Evolutionary conservation across 768 basidiomycete species (phyloP), one percentile per base, ranked within the genome.

Genomic region (Leccinum ochraceum): DNA sequence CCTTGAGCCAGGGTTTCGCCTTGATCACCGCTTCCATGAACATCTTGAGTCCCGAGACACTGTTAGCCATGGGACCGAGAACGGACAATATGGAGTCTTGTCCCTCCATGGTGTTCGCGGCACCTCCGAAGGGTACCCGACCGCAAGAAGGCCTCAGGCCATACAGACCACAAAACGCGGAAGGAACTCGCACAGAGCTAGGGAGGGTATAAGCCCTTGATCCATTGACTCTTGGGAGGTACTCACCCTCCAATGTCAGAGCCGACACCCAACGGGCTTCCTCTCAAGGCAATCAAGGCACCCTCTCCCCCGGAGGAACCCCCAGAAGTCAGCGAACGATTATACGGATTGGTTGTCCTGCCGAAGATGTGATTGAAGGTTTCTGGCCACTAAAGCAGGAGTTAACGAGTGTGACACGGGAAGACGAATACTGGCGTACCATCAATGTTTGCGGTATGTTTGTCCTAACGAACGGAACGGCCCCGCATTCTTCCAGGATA

Each of bases 261-360:
- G 48, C 92, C 92, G 11, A 92, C 82, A 28, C 92, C 89, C 61
- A 83, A 48, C 2, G 77, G 75, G 36, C 76, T 76, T 36, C 83
- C 82, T 57, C 69, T 77, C 61, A 74, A 51, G 26, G 66, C 86
- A 48, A 94, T 66, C 7, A 95, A 79, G 1, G 92, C 90, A 46
- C 89, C 89, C 76, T 95, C 94, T 36, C 93, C 94, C 6, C 94
- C 94, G 3, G 88, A 90, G 0, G 91, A 94, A 2, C 94, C 94
- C 11, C 93, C 92, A 5, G 79, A 75, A 5, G 89, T 92, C 51
- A 92, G 77, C 17, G 79, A 79, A 10, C 87, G 82, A 69, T 94
- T 92, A 69, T 80, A 77, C 0, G 93, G 93, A 67, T 94, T 93
- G 16, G 76, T 68, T 0, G 93, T 94, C 56, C 90, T 79, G 2